phyloP scores from a whole-genome alignment of 768 basidiomycete species.

The Russula abietina region DNA sequence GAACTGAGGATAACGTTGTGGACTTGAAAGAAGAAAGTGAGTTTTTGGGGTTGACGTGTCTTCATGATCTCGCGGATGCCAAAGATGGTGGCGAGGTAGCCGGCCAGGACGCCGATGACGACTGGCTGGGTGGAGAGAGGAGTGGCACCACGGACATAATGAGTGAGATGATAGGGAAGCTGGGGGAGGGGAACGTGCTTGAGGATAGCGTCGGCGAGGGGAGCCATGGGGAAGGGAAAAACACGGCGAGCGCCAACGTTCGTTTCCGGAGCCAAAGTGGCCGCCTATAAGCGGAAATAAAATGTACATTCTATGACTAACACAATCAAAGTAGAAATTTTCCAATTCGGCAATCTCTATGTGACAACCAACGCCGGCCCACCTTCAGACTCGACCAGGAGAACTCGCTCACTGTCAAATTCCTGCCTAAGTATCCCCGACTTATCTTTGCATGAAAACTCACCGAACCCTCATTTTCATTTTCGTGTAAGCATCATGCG shows the following conservation, averaged over 20 bases:
- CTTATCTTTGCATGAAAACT: conserved; percentile 16
- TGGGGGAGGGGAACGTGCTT: conserved; percentile 46
- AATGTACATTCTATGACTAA: conserved; percentile 6
- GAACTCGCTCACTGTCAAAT: conserved; percentile 40
- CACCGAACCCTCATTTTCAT: conserved; percentile 41
- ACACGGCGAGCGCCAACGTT: conserved; percentile 1
- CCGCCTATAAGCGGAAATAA: conserved; percentile 2
- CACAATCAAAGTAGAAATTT: neutral
- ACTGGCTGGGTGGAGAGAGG: conserved; percentile 72
- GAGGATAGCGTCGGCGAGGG: conserved; percentile 68
- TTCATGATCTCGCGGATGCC: conserved; percentile 80
- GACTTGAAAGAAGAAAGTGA: conserved; percentile 77
- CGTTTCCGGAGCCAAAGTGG: neutral
- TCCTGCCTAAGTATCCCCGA: neutral
- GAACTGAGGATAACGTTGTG: conserved; percentile 87
- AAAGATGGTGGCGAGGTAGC: conserved; percentile 88
- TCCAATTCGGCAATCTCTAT: conserved; percentile 25
- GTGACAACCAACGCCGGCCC: conserved; percentile 54
- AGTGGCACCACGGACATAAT: conserved; percentile 67
- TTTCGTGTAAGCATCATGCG: conserved; percentile 42
- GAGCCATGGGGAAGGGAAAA: conserved; percentile 43
- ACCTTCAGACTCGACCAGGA: conserved; percentile 46
- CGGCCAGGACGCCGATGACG: conserved; percentile 62
- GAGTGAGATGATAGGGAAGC: conserved; percentile 50
- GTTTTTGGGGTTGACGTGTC: conserved; percentile 62